These are phyloP conservation scores for Pholiota molesta DNA, from an alignment of 768 basidiomycete species.

Conservation along the genomic window DNA sequence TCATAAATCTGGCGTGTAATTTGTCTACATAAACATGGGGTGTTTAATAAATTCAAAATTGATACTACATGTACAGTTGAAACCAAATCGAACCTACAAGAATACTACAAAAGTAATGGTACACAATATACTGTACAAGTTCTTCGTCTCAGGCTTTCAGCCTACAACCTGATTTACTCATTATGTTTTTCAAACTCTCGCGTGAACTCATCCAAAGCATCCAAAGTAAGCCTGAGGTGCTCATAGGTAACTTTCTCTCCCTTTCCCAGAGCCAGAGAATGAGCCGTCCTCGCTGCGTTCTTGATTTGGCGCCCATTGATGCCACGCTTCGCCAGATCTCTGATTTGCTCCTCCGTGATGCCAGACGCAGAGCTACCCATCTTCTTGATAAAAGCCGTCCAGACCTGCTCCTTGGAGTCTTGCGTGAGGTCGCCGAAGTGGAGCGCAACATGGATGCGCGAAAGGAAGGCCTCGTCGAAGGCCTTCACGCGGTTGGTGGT, in stretches of 20 bases:
- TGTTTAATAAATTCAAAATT: no score
- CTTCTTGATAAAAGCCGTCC: slow-evolving; percentile 61
- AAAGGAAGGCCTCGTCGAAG: slow-evolving; percentile 72
- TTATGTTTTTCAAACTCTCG: slow-evolving; percentile 39
- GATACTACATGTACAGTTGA: no score
- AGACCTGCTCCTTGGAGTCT: slow-evolving; percentile 59
- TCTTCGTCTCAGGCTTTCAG: not conserved
- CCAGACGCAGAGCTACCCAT: slow-evolving; percentile 36
- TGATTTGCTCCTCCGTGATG: slow-evolving; percentile 45
- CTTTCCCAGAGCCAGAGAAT: slow-evolving; percentile 54
- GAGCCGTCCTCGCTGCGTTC: slow-evolving; percentile 69
- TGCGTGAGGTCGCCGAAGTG: slow-evolving; percentile 62
- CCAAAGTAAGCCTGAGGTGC: slow-evolving; percentile 60
- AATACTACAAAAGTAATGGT: not conserved
- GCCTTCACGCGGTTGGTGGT: slow-evolving; percentile 60
- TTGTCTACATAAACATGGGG: no score
- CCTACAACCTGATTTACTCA: not conserved
- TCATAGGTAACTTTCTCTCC: slow-evolving; percentile 47
- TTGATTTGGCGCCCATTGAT: slow-evolving; percentile 73
- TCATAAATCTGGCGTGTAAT: no score
- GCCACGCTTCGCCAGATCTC: slow-evolving; percentile 47
- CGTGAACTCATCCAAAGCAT: slow-evolving; percentile 65
- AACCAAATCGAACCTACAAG: no score
- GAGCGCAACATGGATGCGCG: slow-evolving; percentile 66
- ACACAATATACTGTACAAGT: not conserved